These are phyloP conservation scores for Berkeleyomyces rouxiae DNA, from an alignment of 2,329 filamentous ascomycete species.

Conservation along the genomic window DNA sequence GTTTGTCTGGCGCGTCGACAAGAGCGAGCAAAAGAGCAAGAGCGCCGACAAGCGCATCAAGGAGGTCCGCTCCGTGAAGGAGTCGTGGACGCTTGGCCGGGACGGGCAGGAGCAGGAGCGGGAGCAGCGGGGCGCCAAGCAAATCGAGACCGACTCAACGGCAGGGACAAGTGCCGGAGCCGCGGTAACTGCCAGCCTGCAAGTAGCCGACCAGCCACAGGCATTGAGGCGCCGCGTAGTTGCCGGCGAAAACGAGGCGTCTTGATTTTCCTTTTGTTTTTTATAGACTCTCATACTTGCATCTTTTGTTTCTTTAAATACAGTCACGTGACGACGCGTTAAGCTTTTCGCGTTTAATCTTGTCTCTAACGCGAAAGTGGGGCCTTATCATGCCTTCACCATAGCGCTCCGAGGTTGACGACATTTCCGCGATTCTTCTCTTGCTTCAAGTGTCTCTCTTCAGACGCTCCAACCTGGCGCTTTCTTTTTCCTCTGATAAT, in stretches of 20 bases:
- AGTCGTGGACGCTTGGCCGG: constrained; percentile 50
- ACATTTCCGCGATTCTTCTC: not conserved
- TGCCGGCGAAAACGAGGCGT: not conserved
- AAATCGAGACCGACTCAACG: constrained; percentile 9
- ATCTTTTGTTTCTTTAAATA: not conserved
- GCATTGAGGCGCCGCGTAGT: not conserved
- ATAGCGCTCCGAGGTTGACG: not conserved
- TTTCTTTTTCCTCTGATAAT: not conserved
- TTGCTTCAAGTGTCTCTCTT: not conserved
- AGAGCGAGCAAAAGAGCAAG: constrained; percentile 48
- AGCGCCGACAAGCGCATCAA: constrained; percentile 25
- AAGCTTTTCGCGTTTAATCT: constrained; percentile 2
- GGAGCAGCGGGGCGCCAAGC: constrained; percentile 16
- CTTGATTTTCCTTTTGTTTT: too few species aligned
- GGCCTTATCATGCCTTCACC: not conserved
- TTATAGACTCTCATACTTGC: not conserved
- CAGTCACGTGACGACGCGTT: constrained; percentile 13
- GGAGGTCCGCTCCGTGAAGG: constrained; percentile 52
- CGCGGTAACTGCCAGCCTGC: not conserved
- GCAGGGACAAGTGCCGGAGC: not conserved
- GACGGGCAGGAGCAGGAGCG: constrained; percentile 18
- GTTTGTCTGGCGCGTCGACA: constrained; percentile 53
- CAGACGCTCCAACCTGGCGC: not conserved
- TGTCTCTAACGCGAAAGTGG: constrained; percentile 11
- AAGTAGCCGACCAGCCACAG: not conserved